Evolutionary conservation across 129 eudicot genomes (phyloP).

Genomic region (Arctium minus): DNA sequence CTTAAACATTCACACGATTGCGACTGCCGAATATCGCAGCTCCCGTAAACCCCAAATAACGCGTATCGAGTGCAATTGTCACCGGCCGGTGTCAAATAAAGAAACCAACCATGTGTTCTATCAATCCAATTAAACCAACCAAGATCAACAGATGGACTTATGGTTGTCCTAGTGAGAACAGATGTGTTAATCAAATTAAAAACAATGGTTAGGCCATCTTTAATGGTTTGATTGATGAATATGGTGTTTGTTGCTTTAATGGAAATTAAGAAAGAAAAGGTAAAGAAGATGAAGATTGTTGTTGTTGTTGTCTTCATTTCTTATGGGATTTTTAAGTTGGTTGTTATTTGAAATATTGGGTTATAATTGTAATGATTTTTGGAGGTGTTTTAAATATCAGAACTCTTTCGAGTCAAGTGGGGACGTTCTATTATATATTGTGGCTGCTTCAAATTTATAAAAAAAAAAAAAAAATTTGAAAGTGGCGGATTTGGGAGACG

Average conservation of each 20-base stretch:
- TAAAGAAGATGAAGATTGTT: not conserved
- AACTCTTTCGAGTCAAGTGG: not conserved
- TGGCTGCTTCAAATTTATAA: not conserved
- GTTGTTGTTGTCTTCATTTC: not conserved
- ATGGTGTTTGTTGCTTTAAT: not conserved
- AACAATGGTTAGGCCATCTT: constrained; percentile 11
- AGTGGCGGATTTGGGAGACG: no score
- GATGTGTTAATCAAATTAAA: not conserved
- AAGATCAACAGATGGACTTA: constrained; percentile 2
- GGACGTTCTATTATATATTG: not conserved
- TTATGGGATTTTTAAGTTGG: no score
- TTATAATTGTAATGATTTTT: not conserved
- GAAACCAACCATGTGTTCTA: constrained; percentile 11
- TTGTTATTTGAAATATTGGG: not conserved
- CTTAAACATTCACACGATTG: constrained; percentile 38
- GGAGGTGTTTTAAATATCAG: not conserved
- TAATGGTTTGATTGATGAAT: constrained; percentile 7
- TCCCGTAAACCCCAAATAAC: constrained; percentile 36
- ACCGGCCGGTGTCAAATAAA: not conserved
- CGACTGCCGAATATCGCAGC: constrained; percentile 24
- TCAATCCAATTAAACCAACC: constrained; percentile 3
- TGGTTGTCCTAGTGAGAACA: not conserved
- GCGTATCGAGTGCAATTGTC: constrained; percentile 29
- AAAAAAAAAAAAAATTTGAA: no score
- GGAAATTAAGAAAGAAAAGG: not conserved